These are phyloP conservation scores for Hypoxylon cercidicola DNA, from an alignment of 495 filamentous ascomycete species.

Conservation along the genomic window DNA sequence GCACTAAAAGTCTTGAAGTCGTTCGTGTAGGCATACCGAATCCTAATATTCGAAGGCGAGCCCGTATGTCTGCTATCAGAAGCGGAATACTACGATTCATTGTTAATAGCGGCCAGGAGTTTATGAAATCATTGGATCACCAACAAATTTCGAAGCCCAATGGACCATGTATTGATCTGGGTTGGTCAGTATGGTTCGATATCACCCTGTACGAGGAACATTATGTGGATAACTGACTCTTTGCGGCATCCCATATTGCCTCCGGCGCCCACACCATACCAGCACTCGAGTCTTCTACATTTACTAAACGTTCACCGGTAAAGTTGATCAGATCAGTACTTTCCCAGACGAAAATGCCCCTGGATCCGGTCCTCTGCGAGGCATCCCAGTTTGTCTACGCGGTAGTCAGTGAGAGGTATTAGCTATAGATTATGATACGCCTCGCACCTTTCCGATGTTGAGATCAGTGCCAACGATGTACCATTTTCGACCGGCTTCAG, in stretches of 20 bases:
- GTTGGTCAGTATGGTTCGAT: conserved; percentile 12
- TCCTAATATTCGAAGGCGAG: conserved; percentile 52
- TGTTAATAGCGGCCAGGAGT: background rate
- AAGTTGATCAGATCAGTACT: conserved; percentile 61
- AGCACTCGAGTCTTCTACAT: conserved; percentile 59
- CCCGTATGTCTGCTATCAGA: conserved; percentile 53
- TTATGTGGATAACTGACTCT: conserved; percentile 40
- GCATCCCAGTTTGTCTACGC: conserved; percentile 62
- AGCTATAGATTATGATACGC: background rate
- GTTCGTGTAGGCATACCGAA: conserved; percentile 57
- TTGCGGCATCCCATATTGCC: conserved; percentile 62
- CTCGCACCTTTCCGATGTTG: conserved; percentile 58
- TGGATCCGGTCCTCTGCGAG: conserved; percentile 58
- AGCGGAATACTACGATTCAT: conserved; percentile 50
- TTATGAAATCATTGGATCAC: conserved; percentile 15
- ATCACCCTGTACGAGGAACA: background rate
- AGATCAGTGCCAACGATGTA: conserved; percentile 66
- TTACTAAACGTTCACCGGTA: conserved; percentile 58
- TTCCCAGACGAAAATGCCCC: conserved; percentile 65
- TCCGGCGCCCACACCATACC: conserved; percentile 68
- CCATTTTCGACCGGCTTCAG: conserved; percentile 62
- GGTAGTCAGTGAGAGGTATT: conserved; percentile 10
- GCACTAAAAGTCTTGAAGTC: conserved; percentile 56
- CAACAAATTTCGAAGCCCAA: conserved; percentile 64
- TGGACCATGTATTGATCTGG: conserved; percentile 60